These are phyloP conservation scores for Beta macrorhiza DNA, from an alignment of 179 eudicot genomes.

Conservation along the genomic window DNA sequence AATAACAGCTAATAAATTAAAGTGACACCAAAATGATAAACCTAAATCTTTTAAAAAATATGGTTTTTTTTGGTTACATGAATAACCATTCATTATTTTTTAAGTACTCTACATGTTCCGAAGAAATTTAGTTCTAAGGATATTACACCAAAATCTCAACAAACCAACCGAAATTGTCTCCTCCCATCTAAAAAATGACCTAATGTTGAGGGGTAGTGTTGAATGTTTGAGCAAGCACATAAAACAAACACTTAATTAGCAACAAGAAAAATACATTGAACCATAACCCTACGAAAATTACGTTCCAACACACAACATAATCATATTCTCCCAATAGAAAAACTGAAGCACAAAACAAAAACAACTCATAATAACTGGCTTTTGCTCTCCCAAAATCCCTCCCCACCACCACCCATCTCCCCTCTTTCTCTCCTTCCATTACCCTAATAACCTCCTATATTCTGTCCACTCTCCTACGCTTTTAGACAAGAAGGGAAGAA, in stretches of 20 bases:
- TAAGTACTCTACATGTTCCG: background rate
- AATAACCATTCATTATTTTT: background rate
- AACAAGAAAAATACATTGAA: background rate
- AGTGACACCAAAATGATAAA: too few species aligned
- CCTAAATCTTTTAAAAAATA: too few species aligned
- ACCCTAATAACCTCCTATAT: conserved; percentile 26
- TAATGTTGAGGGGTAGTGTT: background rate
- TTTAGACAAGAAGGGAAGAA: conserved; percentile 30
- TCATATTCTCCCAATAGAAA: background rate
- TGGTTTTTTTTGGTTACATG: too few species aligned
- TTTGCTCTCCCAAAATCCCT: conserved; percentile 8
- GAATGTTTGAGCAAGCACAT: background rate
- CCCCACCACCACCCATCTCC: conserved; percentile 20
- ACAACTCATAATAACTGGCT: background rate
- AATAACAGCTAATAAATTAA: too few species aligned
- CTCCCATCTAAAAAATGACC: background rate
- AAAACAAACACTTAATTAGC: background rate
- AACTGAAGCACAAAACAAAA: background rate
- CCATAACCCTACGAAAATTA: conserved; percentile 17
- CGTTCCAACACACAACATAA: conserved; percentile 20
- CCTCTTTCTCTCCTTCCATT: conserved; percentile 22
- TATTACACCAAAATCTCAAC: conserved; percentile 6
- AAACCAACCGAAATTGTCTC: background rate
- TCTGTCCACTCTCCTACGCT: conserved; percentile 14
- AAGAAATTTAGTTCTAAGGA: too few species aligned